Base-by-base conservation (phyloP, 805 yeast species). In the Candida methanosorbosa region DNA sequence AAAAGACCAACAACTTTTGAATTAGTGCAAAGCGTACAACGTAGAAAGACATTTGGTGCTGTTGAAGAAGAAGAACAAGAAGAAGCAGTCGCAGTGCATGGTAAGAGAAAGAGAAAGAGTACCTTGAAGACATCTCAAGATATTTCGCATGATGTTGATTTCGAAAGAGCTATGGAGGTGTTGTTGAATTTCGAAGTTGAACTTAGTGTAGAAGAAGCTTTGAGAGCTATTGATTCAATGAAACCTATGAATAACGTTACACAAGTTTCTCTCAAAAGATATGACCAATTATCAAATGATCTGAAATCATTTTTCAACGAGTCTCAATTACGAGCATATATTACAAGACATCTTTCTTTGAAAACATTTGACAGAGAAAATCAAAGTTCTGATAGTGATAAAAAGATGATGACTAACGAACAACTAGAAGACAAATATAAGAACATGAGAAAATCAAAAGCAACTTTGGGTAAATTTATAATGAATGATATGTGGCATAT, bases 181-280 rank as follows among this genome's bases (percentile, higher is more conserved):
- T 34, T 59, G 17, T 43, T 57, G 48, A 47, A 50, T 4, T 59
- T 56, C 40, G 43, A 50, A 37, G 37, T 47, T 15, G 45, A 40
- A 13, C 34, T 52, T 9, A 38, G 53, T 1, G 38, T 36, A 13
- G 50, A 48, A 11, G 53, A 51, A 21, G 28, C 13, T 17, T 29
- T 57, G 18, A 35, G 35, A 18, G 41, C 42, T 22, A 53, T 59
- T 22, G 59, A 55, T 34, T 39, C 44, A 12, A 37, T 56, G 38
- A 47, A 39, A 34, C 64, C 64, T 2, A 18, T 35, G 3, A 40
- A 36, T 9, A n/a, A n/a, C n/a, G n/a, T n/a, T n/a, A 21, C 20
- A 8, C 24, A 30, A 2, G 37, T 58, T 8, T 48, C 62, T 1
- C 18, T 36, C 1, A 42, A 40, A 16, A 37, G 39, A 26, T 44